Conservation (phyloP, 345 rosid genomes). For the Rhodamnia argentea region DNA sequence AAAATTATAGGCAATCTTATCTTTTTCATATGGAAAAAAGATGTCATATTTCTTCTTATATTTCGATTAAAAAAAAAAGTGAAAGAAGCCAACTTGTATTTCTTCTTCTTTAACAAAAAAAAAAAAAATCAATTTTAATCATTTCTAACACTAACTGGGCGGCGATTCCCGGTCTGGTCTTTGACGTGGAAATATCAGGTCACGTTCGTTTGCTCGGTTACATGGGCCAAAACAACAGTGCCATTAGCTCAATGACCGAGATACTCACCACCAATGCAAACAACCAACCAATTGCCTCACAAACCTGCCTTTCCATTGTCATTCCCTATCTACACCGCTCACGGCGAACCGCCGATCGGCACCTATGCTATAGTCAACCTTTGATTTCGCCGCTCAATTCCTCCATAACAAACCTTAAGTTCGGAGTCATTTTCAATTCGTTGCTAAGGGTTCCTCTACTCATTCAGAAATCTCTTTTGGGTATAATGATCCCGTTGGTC, state of each 20-base stretch:
- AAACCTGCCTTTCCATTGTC: conserved; percentile 57
- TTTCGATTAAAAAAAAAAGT: no score
- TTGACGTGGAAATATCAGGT: conserved; percentile 26
- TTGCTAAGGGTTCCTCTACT: conserved; percentile 25
- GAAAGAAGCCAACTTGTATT: no score
- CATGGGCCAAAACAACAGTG: conserved; percentile 31
- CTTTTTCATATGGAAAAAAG: no score
- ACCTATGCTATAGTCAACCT: conserved; percentile 27
- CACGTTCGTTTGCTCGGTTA: conserved; percentile 41
- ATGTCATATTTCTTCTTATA: no score
- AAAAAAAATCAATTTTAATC: no score
- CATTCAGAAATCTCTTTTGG: conserved; percentile 38
- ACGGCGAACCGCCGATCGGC: conserved; percentile 34
- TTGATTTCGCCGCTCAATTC: conserved; percentile 33
- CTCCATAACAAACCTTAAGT: conserved; percentile 20
- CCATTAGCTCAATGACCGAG: conserved; percentile 34
- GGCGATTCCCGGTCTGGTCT: conserved; percentile 45
- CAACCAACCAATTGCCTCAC: conserved; percentile 12
- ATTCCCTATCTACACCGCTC: conserved; percentile 38
- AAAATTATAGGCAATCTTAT: no score
- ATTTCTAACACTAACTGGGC: conserved; percentile 15
- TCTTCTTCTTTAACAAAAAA: no score
- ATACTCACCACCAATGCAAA: conserved; percentile 21
- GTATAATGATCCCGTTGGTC: conserved; percentile 31
- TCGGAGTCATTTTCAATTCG: conserved; percentile 21